Evolutionary conservation across 2,329 filamentous ascomycete genomes (phyloP).

Genomic region (Moelleriella libera): DNA sequence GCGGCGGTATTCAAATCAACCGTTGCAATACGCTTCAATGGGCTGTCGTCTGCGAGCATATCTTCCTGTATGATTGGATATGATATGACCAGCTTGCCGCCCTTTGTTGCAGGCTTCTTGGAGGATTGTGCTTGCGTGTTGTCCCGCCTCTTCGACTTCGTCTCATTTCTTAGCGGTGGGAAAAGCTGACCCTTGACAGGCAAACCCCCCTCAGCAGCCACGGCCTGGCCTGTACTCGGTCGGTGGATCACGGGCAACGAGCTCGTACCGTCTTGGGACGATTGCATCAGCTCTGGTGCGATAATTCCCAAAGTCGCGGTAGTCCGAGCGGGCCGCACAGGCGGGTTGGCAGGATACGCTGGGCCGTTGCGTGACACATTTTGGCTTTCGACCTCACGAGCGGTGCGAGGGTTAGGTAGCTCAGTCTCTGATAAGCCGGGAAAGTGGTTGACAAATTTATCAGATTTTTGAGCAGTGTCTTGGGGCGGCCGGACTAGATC

Average conservation of each 20-base stretch:
- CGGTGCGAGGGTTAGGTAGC: neutral
- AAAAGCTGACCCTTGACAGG: conserved; percentile 26
- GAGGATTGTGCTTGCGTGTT: conserved; percentile 6
- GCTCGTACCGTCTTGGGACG: conserved; percentile 7
- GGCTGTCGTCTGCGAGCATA: conserved; percentile 17
- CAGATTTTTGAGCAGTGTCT: neutral
- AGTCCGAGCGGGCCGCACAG: neutral
- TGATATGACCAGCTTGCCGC: conserved; percentile 32
- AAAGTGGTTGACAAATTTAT: conserved; percentile 1
- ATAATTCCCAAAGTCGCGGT: neutral
- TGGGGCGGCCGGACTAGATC: conserved; percentile 5
- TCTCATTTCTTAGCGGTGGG: conserved; percentile 21
- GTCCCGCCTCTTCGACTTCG: conserved; percentile 9
- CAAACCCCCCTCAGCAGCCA: conserved; percentile 21
- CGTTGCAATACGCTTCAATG: conserved; percentile 30
- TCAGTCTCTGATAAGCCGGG: neutral
- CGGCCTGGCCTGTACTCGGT: conserved; percentile 20
- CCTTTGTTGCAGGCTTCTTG: conserved; percentile 14
- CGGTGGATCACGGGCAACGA: conserved; percentile 23
- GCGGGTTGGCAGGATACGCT: neutral
- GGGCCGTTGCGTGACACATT: too few species aligned
- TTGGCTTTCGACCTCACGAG: neutral
- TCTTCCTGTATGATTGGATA: conserved; percentile 27
- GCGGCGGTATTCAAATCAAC: conserved; percentile 35
- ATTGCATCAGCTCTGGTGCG: neutral